Percentiles rank a stretch among this genome's conserved stretches.
Conservation (phyloP, 495 filamentous ascomycete genomes). For the Daldinia childiae region DNA sequence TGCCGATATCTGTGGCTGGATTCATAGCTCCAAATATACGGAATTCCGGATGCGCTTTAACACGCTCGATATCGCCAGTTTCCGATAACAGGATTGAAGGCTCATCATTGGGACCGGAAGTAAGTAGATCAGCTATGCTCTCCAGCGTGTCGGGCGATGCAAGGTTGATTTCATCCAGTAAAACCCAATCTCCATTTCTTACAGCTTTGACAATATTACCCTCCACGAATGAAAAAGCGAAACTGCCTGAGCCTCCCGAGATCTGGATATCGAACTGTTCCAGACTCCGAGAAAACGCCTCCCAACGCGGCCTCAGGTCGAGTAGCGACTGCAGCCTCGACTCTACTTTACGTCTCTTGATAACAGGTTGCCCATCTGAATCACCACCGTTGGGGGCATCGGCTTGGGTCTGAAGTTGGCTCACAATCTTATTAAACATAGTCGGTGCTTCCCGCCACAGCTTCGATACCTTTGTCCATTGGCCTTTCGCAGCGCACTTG, state of each 20-base stretch:
- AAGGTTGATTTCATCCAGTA: slow-evolving; percentile 98
- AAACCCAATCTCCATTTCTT: slow-evolving; percentile 94
- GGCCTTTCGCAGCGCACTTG: slow-evolving; percentile 79
- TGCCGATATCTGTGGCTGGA: slow-evolving; percentile 95
- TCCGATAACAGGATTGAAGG: slow-evolving; percentile 91
- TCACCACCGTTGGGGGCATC: slow-evolving; percentile 48
- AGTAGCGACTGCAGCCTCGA: slow-evolving; percentile 67
- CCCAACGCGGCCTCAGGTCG: slow-evolving; percentile 78
- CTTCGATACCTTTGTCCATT: slow-evolving; percentile 84
- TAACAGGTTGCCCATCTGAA: slow-evolving; percentile 66
- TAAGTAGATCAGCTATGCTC: slow-evolving; percentile 86
- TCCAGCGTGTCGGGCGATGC: slow-evolving; percentile 94
- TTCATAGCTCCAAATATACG: slow-evolving; percentile 99
- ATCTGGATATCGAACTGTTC: slow-evolving; percentile 83
- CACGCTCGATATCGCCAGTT: slow-evolving; percentile 86
- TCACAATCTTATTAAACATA: slow-evolving; percentile 79
- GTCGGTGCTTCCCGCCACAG: slow-evolving; percentile 89
- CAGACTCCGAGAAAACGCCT: slow-evolving; percentile 77
- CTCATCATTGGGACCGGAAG: slow-evolving; percentile 67
- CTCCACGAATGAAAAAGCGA: slow-evolving; percentile 95
- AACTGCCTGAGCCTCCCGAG: slow-evolving; percentile 77
- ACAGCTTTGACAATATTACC: slow-evolving; percentile 92
- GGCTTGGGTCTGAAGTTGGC: slow-evolving; percentile 53
- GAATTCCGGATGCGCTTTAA: slow-evolving; percentile 91
- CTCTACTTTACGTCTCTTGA: slow-evolving; percentile 85